Percentiles rank a stretch among this genome's conserved stretches.
Conservation (phyloP, 768 basidiomycete genomes). For the Mycena galopus region DNA sequence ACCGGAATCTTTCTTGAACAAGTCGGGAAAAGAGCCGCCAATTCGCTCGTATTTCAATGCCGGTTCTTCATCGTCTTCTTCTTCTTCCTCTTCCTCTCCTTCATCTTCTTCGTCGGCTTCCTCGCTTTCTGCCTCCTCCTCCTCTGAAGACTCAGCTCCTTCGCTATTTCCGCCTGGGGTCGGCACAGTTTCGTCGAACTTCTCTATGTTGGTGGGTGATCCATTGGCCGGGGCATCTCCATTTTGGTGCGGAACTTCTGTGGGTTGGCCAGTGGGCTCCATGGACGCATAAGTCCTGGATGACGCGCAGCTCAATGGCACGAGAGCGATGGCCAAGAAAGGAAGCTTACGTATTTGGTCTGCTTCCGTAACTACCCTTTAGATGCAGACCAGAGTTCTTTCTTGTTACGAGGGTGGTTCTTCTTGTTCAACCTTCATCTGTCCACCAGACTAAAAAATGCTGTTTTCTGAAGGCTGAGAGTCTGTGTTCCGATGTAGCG, state of each 20-base stretch:
- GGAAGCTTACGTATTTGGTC: too few species aligned
- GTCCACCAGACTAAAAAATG: too few species aligned
- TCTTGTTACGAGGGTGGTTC: too few species aligned
- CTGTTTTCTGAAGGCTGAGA: too few species aligned
- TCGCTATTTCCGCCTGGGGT: constrained; percentile 12
- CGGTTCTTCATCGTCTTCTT: constrained; percentile 91
- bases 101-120: constrained; percentile 59
- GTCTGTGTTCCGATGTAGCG: too few species aligned
- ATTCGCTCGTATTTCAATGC: constrained; percentile 92
- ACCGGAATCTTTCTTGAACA: constrained; percentile 91
- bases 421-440: too few species aligned
- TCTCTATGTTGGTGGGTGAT: neutral
- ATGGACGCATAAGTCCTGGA: constrained; percentile 3
- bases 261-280: neutral
- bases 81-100: constrained; percentile 68
- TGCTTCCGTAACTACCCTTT: too few species aligned
- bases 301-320: constrained; percentile 2
- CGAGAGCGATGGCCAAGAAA: neutral
- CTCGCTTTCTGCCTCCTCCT: constrained; percentile 41
- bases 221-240: neutral
- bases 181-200: neutral
- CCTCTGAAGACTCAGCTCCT: constrained; percentile 42
- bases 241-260: neutral
- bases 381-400: too few species aligned
- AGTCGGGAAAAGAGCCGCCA: constrained; percentile 75